phyloP scores from a whole-genome alignment of 768 basidiomycete genomes.

The Austroboletus festivus region DNA sequence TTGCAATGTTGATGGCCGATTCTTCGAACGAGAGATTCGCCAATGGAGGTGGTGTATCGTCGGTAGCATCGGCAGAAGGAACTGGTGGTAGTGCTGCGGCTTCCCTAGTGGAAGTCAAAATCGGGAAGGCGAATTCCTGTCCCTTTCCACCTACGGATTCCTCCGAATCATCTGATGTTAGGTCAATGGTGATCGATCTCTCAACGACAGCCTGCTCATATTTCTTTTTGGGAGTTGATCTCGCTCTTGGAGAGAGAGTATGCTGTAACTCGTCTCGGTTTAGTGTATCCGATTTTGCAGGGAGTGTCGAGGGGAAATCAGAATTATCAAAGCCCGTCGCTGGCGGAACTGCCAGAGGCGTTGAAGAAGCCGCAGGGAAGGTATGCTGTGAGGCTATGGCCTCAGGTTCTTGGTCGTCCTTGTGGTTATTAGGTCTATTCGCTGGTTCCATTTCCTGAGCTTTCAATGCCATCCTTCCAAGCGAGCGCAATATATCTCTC shows the following conservation, averaged over 20 bases:
- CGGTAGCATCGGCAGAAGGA: slow-evolving; percentile 11
- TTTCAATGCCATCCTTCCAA: slow-evolving; percentile 32
- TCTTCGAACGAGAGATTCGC: slow-evolving; percentile 24
- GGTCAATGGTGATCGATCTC: slow-evolving; percentile 27
- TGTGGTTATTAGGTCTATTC: not conserved
- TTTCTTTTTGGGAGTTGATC: slow-evolving; percentile 1
- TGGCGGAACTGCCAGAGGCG: not conserved
- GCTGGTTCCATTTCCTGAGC: slow-evolving; percentile 5
- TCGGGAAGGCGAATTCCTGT: slow-evolving; percentile 9
- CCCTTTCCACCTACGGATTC: slow-evolving; percentile 15
- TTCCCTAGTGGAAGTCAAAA: slow-evolving; percentile 2
- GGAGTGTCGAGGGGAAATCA: not conserved
- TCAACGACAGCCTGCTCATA: not conserved
- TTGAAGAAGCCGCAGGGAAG: not conserved
- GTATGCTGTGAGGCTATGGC: not conserved
- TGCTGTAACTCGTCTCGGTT: not conserved
- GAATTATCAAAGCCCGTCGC: not conserved
- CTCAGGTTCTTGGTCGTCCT: not conserved
- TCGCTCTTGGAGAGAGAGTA: not conserved
- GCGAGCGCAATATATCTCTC: slow-evolving; percentile 52
- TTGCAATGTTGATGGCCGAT: not conserved
- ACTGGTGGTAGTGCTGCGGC: slow-evolving; percentile 5
- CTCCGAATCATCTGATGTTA: slow-evolving; percentile 24
- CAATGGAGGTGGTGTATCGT: slow-evolving; percentile 19
- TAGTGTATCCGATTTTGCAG: not conserved